A percentile compares a stretch with the other conserved stretches of the same genome.
phyloP scores from a whole-genome alignment of 352 stramenopile species.

The Pythium oligandrum region DNA sequence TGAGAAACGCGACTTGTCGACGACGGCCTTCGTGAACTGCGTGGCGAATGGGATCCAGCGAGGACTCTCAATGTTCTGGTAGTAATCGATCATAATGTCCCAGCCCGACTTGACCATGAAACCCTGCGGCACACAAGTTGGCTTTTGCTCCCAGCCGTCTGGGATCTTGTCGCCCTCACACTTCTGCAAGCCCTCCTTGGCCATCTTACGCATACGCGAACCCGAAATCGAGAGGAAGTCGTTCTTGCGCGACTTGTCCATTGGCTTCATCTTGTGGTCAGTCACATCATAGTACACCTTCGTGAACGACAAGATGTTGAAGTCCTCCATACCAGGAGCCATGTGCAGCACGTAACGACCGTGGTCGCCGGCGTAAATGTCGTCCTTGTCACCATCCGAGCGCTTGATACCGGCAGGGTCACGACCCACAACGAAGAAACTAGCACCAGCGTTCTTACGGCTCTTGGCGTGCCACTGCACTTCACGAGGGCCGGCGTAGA shows the following conservation, averaged over 20 bases:
- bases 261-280: constrained; percentile 97
- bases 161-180: constrained; percentile 78
- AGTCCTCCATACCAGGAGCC: constrained; percentile 93
- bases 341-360: constrained; percentile 96
- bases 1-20: constrained; percentile 42
- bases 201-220: constrained; percentile 96
- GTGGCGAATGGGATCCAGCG: constrained; percentile 78
- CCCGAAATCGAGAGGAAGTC: constrained; percentile 98
- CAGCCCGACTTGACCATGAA: constrained; percentile 99
- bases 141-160: constrained; percentile 62
- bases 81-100: constrained; percentile 98
- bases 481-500: constrained; percentile 97
- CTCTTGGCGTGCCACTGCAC: constrained; percentile 98
- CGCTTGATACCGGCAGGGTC: constrained; percentile 98
- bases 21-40: constrained; percentile 46
- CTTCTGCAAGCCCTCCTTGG: constrained; percentile 91
- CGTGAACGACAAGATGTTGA: constrained; percentile 94
- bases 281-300: constrained; percentile 98
- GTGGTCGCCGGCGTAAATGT: constrained; percentile 96
- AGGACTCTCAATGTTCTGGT: constrained; percentile 92
- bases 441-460: constrained; percentile 93
- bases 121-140: constrained; percentile 93
- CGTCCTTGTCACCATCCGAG: constrained; percentile 91
- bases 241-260: constrained; percentile 87
- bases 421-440: constrained; percentile 97